Conservation (phyloP, 495 filamentous ascomycete species). For the Lasiosphaeris hirsuta region DNA sequence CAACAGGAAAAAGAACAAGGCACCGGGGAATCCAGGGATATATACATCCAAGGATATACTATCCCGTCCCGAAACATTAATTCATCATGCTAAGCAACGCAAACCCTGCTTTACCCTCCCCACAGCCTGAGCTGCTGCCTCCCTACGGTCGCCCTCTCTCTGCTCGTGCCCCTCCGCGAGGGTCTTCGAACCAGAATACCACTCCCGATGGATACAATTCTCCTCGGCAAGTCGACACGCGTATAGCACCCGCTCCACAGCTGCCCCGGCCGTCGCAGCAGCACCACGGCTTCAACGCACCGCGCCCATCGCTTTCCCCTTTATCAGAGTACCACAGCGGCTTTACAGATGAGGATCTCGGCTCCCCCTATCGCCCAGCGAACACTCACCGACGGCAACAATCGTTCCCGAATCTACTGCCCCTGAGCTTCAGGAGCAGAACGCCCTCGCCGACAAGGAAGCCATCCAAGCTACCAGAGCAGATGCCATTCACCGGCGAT, state of each 20-base stretch:
- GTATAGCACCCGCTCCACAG: constrained; percentile 17
- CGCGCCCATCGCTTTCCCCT: constrained; percentile 24
- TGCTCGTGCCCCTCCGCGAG: constrained; percentile 19
- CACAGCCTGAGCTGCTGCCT: constrained; percentile 15
- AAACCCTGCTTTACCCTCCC: constrained; percentile 25
- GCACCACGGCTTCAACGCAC: constrained; percentile 16
- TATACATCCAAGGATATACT: constrained; percentile 11
- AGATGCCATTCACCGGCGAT: constrained; percentile 46
- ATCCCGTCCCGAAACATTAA: constrained; percentile 39
- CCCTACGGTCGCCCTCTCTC: constrained; percentile 11
- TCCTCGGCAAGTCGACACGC: constrained; percentile 24
- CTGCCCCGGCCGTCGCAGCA: constrained; percentile 10
- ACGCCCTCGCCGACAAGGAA: constrained; percentile 33
- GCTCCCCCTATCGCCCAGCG: constrained; percentile 17
- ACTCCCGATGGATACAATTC: constrained; percentile 21
- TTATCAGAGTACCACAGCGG: constrained; percentile 37
- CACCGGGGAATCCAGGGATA: constrained; percentile 20
- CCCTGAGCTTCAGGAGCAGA: constrained; percentile 29
- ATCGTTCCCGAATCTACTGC: constrained; percentile 39
- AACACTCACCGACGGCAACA: constrained; percentile 40
- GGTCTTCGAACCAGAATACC: constrained; percentile 19
- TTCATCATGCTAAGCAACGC: constrained; percentile 42
- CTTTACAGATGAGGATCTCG: constrained; percentile 30
- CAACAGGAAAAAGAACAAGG: constrained; percentile 4
- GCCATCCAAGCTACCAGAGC: constrained; percentile 24